These are phyloP conservation scores for Ogataea corticis DNA, from an alignment of 805 yeast species.

Conservation along the genomic window DNA sequence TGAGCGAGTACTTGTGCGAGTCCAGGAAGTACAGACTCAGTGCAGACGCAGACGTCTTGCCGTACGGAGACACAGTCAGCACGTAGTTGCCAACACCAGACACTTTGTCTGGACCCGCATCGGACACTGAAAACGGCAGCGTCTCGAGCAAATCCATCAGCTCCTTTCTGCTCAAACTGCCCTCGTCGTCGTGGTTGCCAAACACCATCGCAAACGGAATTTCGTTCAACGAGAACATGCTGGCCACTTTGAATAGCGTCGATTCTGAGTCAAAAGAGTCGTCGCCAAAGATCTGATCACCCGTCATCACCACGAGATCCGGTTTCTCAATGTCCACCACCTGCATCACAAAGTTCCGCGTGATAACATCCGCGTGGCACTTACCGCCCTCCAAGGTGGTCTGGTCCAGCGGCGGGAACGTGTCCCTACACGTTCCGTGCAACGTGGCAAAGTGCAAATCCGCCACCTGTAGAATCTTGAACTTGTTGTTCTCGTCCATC, in stretches of 20 bases:
- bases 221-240: slow-evolving; percentile 62
- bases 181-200: slow-evolving; percentile 96
- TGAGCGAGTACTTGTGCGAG: slow-evolving; percentile 72
- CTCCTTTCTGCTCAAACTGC: slow-evolving; percentile 58
- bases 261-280: slow-evolving; percentile 79
- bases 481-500: slow-evolving; percentile 42
- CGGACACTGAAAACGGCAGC: slow-evolving; percentile 70
- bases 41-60: slow-evolving; percentile 39
- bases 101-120: slow-evolving; percentile 62
- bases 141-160: slow-evolving; percentile 55
- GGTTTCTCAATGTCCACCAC: slow-evolving; percentile 79
- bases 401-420: slow-evolving; percentile 52
- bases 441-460: slow-evolving; percentile 91
- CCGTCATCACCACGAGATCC: slow-evolving; percentile 81
- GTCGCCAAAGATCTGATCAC: slow-evolving; percentile 89
- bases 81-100: slow-evolving; percentile 86
- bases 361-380: slow-evolving; percentile 80
- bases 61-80: slow-evolving; percentile 48
- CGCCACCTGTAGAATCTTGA: slow-evolving; percentile 85
- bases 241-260: slow-evolving; percentile 72
- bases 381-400: slow-evolving; percentile 27
- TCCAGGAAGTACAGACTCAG: slow-evolving; percentile 76
- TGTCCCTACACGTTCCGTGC: slow-evolving; percentile 75
- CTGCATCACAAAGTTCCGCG: slow-evolving; percentile 57
- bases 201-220: slow-evolving; percentile 85